phyloP scores from a whole-genome alignment of 805 yeast species.

The Candida railenensis region DNA sequence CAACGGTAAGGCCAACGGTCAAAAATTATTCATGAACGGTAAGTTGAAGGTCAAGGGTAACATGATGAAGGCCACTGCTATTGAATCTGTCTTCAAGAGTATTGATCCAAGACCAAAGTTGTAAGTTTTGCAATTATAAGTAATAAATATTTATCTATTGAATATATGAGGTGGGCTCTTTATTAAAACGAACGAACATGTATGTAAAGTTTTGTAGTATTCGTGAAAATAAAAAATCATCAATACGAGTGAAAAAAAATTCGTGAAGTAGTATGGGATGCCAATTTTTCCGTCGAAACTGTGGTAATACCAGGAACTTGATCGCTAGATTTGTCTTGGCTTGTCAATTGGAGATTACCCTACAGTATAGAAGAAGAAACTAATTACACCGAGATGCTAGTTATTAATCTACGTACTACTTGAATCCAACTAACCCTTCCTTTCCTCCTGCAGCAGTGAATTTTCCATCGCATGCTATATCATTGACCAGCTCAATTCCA shows the following conservation, averaged over 20 bases:
- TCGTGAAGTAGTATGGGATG: no score
- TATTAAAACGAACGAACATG: no score
- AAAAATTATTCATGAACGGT: constrained; percentile 80
- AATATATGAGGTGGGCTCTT: background rate
- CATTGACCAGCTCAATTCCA: constrained; percentile 1
- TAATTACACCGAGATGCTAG: no score
- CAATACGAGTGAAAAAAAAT: no score
- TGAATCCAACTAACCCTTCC: constrained; percentile 1
- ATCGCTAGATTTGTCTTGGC: background rate
- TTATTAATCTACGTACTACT: no score
- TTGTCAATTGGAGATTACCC: no score
- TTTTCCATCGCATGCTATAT: background rate
- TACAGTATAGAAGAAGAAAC: no score
- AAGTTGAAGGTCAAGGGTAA: constrained; percentile 86
- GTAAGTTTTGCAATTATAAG: no score
- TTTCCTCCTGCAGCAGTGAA: background rate
- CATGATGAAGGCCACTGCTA: constrained; percentile 83
- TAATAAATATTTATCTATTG: background rate
- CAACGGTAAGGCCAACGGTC: constrained; percentile 79
- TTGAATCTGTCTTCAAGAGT: constrained; percentile 64
- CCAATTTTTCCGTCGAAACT: no score
- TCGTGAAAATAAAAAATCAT: no score
- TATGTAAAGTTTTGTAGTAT: no score
- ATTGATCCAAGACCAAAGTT: constrained; percentile 45
- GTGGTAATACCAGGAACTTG: no score